Conservation (phyloP, 225 moss, liverwort and hornwort genomes). For the Ulota crispa region DNA sequence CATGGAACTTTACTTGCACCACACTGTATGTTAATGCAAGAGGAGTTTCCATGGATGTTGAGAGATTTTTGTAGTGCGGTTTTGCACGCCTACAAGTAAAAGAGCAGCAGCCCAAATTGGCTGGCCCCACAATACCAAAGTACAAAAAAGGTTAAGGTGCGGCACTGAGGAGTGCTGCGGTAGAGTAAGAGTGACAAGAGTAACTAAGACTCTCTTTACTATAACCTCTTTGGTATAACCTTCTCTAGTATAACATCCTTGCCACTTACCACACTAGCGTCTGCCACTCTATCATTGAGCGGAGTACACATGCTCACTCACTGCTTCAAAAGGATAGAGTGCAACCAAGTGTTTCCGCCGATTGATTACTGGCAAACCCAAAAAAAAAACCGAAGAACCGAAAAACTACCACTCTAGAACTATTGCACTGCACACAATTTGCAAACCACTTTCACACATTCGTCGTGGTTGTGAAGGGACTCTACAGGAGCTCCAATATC, state of each 20-base stretch:
- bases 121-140: neutral
- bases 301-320: too few relatives aligned
- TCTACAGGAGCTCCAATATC: slow-evolving; percentile 2
- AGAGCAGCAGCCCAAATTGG: slow-evolving; percentile 12
- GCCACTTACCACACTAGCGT: too few relatives aligned
- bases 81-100: neutral
- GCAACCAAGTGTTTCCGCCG: neutral
- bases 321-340: too few relatives aligned
- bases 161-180: too few relatives aligned
- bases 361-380: neutral
- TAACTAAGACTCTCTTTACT: too few relatives aligned
- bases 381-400: neutral
- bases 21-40: slow-evolving; percentile 28
- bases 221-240: too few relatives aligned
- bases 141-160: too few relatives aligned
- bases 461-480: slow-evolving; percentile 8
- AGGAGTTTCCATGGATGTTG: neutral
- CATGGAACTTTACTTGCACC: neutral
- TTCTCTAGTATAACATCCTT: too few relatives aligned
- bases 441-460: neutral
- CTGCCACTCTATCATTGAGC: too few relatives aligned
- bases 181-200: too few relatives aligned
- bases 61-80: neutral
- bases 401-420: neutral
- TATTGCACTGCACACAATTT: slow-evolving; percentile 11